Percentiles rank a stretch among this genome's conserved stretches.
These are phyloP conservation scores for Fraxinus paxiana DNA, from an alignment of 305 asterid species.

Conservation along the genomic window DNA sequence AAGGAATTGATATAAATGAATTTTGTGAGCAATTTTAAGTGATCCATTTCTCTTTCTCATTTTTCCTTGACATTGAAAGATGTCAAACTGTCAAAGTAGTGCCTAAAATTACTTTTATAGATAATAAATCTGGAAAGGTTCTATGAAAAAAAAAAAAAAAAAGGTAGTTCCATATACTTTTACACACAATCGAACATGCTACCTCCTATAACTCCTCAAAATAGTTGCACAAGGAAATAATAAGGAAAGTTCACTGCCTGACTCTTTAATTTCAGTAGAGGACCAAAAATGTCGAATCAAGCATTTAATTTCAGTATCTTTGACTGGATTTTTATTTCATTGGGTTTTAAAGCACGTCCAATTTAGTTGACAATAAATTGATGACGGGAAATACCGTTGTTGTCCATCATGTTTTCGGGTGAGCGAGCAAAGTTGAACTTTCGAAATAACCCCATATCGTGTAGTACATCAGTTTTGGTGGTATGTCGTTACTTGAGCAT, in stretches of 20 bases:
- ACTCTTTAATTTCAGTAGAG: neutral
- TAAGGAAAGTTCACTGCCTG: neutral
- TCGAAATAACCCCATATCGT: too few relatives aligned
- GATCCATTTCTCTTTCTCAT: too few relatives aligned
- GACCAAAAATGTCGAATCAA: neutral
- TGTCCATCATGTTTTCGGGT: too few relatives aligned
- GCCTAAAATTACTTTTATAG: neutral
- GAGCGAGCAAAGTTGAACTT: too few relatives aligned
- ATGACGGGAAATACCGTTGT: too few relatives aligned
- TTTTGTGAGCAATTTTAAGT: too few relatives aligned
- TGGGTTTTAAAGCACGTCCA: neutral
- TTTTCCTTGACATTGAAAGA: neutral
- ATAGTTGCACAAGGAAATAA: neutral
- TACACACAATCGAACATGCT: neutral
- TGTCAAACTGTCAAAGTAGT: too few relatives aligned
- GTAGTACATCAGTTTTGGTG: too few relatives aligned
- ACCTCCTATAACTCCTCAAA: neutral
- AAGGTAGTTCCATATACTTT: too few relatives aligned
- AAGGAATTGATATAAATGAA: neutral
- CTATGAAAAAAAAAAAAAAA: too few relatives aligned
- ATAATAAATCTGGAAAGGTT: neutral
- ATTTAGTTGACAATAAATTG: neutral
- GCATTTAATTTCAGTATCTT: neutral
- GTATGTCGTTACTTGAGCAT: neutral
- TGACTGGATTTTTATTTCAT: constrained; percentile 24